Percentiles rank a stretch among this genome's conserved stretches.
Conservation (phyloP, 163 green algal genomes). For the Prototheca wickerhamii region DNA sequence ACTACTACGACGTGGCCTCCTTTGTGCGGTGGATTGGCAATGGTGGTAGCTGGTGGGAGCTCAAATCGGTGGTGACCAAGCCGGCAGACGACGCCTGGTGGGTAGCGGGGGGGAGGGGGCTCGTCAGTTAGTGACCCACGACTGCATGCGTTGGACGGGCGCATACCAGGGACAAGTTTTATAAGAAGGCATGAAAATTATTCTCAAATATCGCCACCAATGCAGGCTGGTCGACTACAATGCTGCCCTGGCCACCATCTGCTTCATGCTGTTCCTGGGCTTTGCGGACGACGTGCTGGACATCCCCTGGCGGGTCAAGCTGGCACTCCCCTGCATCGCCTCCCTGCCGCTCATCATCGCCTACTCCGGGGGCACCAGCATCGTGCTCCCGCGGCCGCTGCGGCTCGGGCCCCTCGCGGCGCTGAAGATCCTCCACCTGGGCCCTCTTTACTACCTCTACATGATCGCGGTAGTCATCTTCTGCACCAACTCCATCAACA, state of each 20-base stretch:
- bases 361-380: slow-evolving; percentile 78
- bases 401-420: background rate
- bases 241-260: slow-evolving; percentile 89
- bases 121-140: no score
- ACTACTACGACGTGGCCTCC: slow-evolving; percentile 65
- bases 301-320: slow-evolving; percentile 94
- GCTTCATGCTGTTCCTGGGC: slow-evolving; percentile 96
- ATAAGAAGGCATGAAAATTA: no score
- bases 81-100: slow-evolving; percentile 8
- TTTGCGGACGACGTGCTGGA: slow-evolving; percentile 99
- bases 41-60: slow-evolving; percentile 21
- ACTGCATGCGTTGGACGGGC: background rate
- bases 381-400: slow-evolving; percentile 80
- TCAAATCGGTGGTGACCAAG: slow-evolving; percentile 9
- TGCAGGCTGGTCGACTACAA: slow-evolving; percentile 89
- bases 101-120: background rate
- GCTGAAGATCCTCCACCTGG: slow-evolving; percentile 28
- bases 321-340: slow-evolving; percentile 84
- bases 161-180: no score
- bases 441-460: slow-evolving; percentile 39
- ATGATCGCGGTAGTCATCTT: slow-evolving; percentile 93
- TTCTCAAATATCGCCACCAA: background rate
- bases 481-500: slow-evolving; percentile 98
- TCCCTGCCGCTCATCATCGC: slow-evolving; percentile 82
- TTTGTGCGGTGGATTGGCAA: slow-evolving; percentile 40